Percentiles rank a stretch among this genome's conserved stretches.
These are phyloP conservation scores for Yamadazyma taylorii DNA, from an alignment of 1,139 yeast genomes.

Conservation along the genomic window DNA sequence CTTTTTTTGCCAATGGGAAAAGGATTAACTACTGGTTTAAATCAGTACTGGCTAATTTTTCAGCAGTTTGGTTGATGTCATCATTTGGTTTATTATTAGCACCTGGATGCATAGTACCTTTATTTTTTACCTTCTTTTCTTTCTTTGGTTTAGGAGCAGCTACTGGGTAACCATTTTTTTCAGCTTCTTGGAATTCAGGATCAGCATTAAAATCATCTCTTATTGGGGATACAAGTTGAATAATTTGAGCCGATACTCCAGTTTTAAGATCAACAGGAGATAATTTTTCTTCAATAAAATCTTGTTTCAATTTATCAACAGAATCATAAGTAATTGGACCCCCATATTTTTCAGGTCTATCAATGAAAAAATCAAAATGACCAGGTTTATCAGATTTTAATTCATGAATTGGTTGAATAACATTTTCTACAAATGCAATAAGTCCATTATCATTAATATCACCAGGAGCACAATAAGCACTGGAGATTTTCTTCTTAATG, in stretches of 20 bases:
- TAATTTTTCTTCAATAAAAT: slow-evolving; percentile 68
- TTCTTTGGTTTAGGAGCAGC: slow-evolving; percentile 62
- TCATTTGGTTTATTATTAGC: slow-evolving; percentile 23
- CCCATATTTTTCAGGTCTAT: slow-evolving; percentile 96
- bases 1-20: no score
- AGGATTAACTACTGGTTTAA: slow-evolving; percentile 19
- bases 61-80: slow-evolving; percentile 14
- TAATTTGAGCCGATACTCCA: slow-evolving; percentile 86
- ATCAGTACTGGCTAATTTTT: slow-evolving; percentile 19
- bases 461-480: slow-evolving; percentile 97
- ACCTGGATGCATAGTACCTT: slow-evolving; percentile 86
- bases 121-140: slow-evolving; percentile 72
- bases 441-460: slow-evolving; percentile 89
- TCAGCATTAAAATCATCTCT: slow-evolving; percentile 63
- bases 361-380: slow-evolving; percentile 64
- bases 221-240: slow-evolving; percentile 79
- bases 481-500: slow-evolving; percentile 85
- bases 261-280: slow-evolving; percentile 92
- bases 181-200: slow-evolving; percentile 74
- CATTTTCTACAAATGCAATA: slow-evolving; percentile 80
- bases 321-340: slow-evolving; percentile 78
- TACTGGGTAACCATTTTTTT: slow-evolving; percentile 80
- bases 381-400: slow-evolving; percentile 57
- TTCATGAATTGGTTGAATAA: slow-evolving; percentile 82
- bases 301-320: slow-evolving; percentile 69